Evolutionary conservation across 108 stramenopile species (phyloP), one percentile per base, ranked within the genome.

Genomic region (Cyclotella kingstonii): DNA sequence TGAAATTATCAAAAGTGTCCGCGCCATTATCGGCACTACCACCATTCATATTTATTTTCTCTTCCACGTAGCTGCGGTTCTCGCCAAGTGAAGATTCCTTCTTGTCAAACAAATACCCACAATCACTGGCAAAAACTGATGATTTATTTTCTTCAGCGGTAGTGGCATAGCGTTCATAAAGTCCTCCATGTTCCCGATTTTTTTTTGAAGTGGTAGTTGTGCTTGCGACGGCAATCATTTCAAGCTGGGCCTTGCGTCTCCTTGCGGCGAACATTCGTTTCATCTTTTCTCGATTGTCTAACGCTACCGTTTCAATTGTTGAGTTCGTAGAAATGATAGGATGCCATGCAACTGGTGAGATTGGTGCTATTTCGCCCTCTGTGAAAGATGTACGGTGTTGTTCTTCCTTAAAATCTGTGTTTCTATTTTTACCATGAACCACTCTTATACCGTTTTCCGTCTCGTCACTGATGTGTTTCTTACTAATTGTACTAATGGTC

Each of bases 221-320:
- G 7, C 9, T 36, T 36, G 36, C 36, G 9, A 36, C 36, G 36
- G 8, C 23, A 30, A 1, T 23, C 55, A 68, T 68, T 51, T 68
- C 66, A 22, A 68, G 19, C 36, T 68, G 66, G 2, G 66, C 66
- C 40, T 21, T 40, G 8, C 63, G 38, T 12, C 63, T 22, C 0
- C 63, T 5, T 2, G 63, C 63, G 10, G 63, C 63, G 27, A 64
- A 64, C 7, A 64, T 44, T 4, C 29, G 41, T 43, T 51, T 64
- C 51, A 62, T 54, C 23, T 19, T 62, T 40, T 62, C 61, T 3
- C n/a, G 10, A 18, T 57, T 57, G 34, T 62, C 61, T 14, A 34
- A 5, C 23, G 34, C 6, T 15, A 23, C 48, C 2, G 50, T 52
- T 18, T 33, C 18, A 3, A 10, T 10, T 9, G 33, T 61, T 31